Evolutionary conservation across 768 basidiomycete genomes (phyloP).

Genomic region (Serendipita sp.): DNA sequence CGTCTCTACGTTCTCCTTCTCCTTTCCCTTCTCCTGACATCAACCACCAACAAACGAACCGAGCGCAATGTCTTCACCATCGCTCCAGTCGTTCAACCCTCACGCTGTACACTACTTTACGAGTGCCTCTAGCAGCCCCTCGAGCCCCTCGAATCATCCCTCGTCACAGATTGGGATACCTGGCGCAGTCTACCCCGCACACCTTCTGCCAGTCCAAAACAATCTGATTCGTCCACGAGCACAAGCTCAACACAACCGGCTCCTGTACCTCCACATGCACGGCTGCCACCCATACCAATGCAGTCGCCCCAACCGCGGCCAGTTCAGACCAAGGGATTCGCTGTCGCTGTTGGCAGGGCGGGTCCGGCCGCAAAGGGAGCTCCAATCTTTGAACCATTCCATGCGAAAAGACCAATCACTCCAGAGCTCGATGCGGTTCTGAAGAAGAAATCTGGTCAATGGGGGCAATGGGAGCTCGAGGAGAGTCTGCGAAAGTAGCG

Average conservation of each 20-base stretch:
- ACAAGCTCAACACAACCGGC: neutral
- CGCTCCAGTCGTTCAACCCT: slow-evolving; percentile 8
- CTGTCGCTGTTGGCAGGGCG: neutral
- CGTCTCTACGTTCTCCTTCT: no score
- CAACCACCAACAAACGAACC: neutral
- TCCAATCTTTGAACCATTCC: neutral
- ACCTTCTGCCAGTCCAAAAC: neutral
- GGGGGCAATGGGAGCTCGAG: neutral
- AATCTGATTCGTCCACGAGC: neutral
- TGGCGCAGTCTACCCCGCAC: neutral
- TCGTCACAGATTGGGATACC: neutral
- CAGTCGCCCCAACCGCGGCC: slow-evolving; percentile 9
- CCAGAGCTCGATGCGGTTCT: neutral
- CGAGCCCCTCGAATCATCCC: neutral
- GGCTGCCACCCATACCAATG: neutral
- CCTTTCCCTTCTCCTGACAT: neutral
- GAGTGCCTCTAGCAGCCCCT: neutral
- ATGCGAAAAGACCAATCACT: neutral
- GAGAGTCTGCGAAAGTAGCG: neutral
- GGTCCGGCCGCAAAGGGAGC: neutral
- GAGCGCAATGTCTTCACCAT: neutral
- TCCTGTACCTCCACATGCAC: neutral
- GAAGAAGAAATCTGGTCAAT: neutral
- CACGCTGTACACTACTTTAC: slow-evolving; percentile 9
- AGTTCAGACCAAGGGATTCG: neutral